Conservation (phyloP, 805 yeast species). For the Metschnikowia kofuensis region DNA sequence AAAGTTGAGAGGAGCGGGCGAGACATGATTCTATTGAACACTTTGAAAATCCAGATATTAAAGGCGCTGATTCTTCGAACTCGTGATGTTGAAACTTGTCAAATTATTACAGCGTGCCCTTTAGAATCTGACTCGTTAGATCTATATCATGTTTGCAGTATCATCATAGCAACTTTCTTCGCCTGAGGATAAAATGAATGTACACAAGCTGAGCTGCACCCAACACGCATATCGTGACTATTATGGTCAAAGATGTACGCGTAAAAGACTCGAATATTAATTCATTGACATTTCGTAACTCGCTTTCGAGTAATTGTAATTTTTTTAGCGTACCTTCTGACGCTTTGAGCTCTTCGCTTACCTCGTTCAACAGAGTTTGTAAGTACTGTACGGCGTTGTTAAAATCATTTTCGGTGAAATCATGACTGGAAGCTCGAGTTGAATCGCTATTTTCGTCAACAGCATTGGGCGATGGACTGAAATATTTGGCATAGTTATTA, state of each 20-base stretch:
- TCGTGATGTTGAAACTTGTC: too few relatives aligned
- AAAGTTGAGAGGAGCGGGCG: constrained; percentile 61
- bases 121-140: neutral
- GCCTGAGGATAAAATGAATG: constrained; percentile 29
- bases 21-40: neutral
- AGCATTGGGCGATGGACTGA: constrained; percentile 15
- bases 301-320: constrained; percentile 32
- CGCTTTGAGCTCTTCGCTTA: constrained; percentile 28
- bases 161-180: constrained; percentile 20
- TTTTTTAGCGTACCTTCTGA: constrained; percentile 27
- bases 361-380: constrained; percentile 29
- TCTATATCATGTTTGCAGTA: neutral
- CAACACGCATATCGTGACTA: constrained; percentile 25
- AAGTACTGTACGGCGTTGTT: constrained; percentile 28
- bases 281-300: constrained; percentile 38
- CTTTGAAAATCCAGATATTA: too few relatives aligned
- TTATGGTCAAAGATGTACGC: constrained; percentile 23
- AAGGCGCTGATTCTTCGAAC: too few relatives aligned
- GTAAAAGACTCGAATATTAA: constrained; percentile 35
- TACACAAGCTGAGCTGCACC: constrained; percentile 33
- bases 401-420: constrained; percentile 32
- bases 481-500: constrained; percentile 33
- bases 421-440: constrained; percentile 8
- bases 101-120: neutral
- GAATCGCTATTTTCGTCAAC: constrained; percentile 4